phyloP scores from a whole-genome alignment of 2,329 filamentous ascomycete species.

The Fusarium sp. region DNA sequence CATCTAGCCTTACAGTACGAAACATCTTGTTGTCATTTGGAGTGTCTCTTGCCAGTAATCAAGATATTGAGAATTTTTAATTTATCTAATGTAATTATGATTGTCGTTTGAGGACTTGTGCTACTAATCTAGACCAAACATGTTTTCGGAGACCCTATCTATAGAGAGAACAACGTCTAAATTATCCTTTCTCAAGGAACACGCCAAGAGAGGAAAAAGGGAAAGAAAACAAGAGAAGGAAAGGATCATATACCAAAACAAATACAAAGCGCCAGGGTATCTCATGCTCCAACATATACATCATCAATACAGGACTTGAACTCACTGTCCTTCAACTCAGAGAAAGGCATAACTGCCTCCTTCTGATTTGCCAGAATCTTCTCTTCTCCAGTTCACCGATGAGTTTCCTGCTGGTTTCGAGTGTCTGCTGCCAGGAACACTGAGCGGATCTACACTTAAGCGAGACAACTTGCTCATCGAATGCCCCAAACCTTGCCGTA shows the following conservation, averaged over 20 bases:
- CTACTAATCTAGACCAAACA: background rate
- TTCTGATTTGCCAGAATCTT: slow-evolving; percentile 33
- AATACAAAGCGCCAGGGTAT: slow-evolving; percentile 18
- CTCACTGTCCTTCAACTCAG: background rate
- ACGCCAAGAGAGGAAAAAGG: background rate
- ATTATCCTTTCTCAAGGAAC: background rate
- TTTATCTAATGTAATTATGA: background rate
- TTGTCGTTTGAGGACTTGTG: background rate
- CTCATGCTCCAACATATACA: background rate
- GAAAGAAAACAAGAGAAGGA: background rate
- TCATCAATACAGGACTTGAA: background rate
- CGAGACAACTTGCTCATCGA: slow-evolving; percentile 22
- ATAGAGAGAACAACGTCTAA: background rate
- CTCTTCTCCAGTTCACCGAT: slow-evolving; percentile 26
- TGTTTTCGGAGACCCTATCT: no score
- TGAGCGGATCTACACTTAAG: slow-evolving; percentile 20
- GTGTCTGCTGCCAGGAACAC: slow-evolving; percentile 14
- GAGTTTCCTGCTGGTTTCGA: slow-evolving; percentile 13
- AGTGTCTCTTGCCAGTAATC: background rate
- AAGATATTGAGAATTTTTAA: background rate
- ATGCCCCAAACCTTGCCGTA: slow-evolving; percentile 13
- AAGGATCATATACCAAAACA: background rate
- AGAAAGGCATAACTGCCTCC: slow-evolving; percentile 39
- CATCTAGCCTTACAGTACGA: background rate
- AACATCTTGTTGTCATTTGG: background rate